Evolutionary conservation across 371 early-diverging fungal genomes (phyloP), one percentile per base, ranked within the genome.

Genomic region (Umbelopsis sp.): DNA sequence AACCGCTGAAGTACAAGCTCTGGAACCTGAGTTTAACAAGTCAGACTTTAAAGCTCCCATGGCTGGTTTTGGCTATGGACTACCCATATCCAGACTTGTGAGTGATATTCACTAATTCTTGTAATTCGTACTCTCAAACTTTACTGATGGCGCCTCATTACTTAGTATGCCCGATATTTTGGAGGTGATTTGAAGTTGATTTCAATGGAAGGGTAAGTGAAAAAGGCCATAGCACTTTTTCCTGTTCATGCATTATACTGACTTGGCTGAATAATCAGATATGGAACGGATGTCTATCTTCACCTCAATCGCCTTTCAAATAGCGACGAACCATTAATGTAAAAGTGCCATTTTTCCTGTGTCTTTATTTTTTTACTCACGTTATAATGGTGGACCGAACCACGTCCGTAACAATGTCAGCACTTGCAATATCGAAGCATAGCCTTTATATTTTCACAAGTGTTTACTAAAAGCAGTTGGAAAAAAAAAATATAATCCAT

Each of bases 1-100:
- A 1, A 98, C 99, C 1, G 99, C 98, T 24, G 87, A 93, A 72
- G 86, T 92, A 63, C 97, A 95, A 66, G 83, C 87, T 66, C 74
- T 96, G 64, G 96, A 96, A 62, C 94, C 94, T 3, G 92, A 89
- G 20, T 92, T 87, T 71, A 90, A 87, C 75, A 79, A 91, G 73
- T 88, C 94, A 20, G 98, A 97, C 74, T 97, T 96, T 73, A 91
- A 93, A 76, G 99, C 99, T 7, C 99, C 99, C 8, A 88, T 98
- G 90, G 99, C 99, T 25, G 99, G 99, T 22, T 97, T 96, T 79
- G 99, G 99, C 38, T 98, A 98, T 75, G 99, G 99, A 1, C 79
- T 98, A 45, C 99, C 99, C 22, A 86, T 97, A 46, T 90, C 91
- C 64, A 76, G 97, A 69, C 74, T 94, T 71, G 88, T 88, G 83